Conservation (phyloP, 1,139 yeast genomes). For the Geotrichum citri-aurantii region DNA sequence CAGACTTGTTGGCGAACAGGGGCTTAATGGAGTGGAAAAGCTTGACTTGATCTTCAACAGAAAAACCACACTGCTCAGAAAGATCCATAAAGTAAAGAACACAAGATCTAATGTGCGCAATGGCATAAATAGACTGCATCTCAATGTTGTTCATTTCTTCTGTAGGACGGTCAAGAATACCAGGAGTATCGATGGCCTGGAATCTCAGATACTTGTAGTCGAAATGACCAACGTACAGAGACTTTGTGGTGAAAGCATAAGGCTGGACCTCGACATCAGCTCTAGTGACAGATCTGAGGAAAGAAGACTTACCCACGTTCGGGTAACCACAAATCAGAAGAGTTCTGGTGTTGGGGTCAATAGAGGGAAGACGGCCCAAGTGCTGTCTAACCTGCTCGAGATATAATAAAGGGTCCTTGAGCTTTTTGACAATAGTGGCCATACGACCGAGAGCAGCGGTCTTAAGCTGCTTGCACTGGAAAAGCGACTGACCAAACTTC, state of each 20-base stretch:
- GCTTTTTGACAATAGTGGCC: slow-evolving; percentile 94
- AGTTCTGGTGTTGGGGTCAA: slow-evolving; percentile 98
- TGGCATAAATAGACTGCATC: slow-evolving; percentile 98
- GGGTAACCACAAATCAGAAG: slow-evolving; percentile 97
- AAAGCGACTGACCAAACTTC: slow-evolving; percentile 94
- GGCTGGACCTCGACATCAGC: slow-evolving; percentile 99
- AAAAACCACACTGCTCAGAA: slow-evolving; percentile 97
- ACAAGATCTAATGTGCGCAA: slow-evolving; percentile 95
- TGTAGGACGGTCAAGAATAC: slow-evolving; percentile 96
- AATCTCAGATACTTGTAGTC: slow-evolving; percentile 95
- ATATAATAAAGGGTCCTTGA: slow-evolving; percentile 88
- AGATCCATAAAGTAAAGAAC: slow-evolving; percentile 96
- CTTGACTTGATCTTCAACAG: slow-evolving; percentile 95
- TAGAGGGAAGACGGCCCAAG: slow-evolving; percentile 94
- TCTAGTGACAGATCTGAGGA: slow-evolving; percentile 85
- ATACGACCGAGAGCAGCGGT: slow-evolving; percentile 98
- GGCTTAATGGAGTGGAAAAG: slow-evolving; percentile 96
- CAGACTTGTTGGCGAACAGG: slow-evolving; percentile 92
- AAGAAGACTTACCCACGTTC: slow-evolving; percentile 96
- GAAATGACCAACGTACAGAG: slow-evolving; percentile 92
- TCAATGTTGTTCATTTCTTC: slow-evolving; percentile 99
- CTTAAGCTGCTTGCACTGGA: slow-evolving; percentile 97
- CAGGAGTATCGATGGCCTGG: slow-evolving; percentile 99
- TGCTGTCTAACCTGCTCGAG: slow-evolving; percentile 99
- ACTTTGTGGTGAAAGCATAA: slow-evolving; percentile 95